Evolutionary conservation across 352 stramenopile genomes (phyloP).

Genomic region (Phytophthora tentaculata): DNA sequence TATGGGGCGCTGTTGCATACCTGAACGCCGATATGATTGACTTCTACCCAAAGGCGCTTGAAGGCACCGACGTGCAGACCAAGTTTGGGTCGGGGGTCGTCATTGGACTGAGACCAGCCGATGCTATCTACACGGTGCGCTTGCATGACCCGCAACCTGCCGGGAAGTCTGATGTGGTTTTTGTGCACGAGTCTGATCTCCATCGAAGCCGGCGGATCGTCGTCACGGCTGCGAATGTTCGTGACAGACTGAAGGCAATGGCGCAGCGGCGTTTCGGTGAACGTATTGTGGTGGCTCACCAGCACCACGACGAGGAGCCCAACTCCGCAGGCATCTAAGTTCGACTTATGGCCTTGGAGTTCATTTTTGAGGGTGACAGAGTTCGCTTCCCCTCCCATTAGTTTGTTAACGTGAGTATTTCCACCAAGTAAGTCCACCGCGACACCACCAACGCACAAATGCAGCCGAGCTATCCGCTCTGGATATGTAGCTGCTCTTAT

Average conservation of each 20-base stretch:
- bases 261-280: conserved; percentile 47
- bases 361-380: conserved; percentile 38
- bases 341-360: conserved; percentile 14
- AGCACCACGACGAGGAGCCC: conserved; percentile 51
- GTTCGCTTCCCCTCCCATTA: conserved; percentile 14
- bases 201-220: conserved; percentile 47
- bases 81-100: conserved; percentile 78
- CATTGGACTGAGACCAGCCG: conserved; percentile 61
- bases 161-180: conserved; percentile 69
- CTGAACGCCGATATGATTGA: conserved; percentile 68
- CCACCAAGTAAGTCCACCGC: conserved; percentile 27
- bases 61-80: conserved; percentile 75
- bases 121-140: conserved; percentile 83
- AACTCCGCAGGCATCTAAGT: conserved; percentile 60
- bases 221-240: conserved; percentile 58
- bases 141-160: conserved; percentile 48
- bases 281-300: conserved; percentile 46
- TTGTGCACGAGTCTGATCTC: conserved; percentile 77
- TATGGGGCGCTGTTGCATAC: conserved; percentile 63
- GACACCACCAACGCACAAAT: conserved; percentile 21
- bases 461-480: conserved; percentile 10
- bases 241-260: conserved; percentile 56
- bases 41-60: conserved; percentile 74
- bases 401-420: conserved; percentile 48
- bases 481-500: conserved; percentile 15